Conservation (phyloP, 768 basidiomycete species). For the Dictyophora rubrovolvata region DNA sequence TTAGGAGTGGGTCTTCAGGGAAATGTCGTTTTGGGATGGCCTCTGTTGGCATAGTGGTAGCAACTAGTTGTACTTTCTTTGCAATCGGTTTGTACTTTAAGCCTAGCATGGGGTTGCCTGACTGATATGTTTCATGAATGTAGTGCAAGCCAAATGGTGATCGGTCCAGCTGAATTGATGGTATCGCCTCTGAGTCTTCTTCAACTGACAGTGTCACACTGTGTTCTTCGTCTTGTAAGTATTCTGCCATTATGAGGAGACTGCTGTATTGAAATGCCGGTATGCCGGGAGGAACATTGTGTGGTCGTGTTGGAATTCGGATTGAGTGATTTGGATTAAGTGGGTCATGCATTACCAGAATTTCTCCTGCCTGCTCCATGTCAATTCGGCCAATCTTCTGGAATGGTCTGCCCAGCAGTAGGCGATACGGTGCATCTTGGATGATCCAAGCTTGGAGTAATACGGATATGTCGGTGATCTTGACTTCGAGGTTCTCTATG, state of each 20-base stretch:
- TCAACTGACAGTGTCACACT: no score
- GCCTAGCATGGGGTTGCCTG: no score
- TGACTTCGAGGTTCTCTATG: constrained; percentile 6
- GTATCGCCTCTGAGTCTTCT: background rate
- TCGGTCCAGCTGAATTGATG: background rate
- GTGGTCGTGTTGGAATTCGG: background rate
- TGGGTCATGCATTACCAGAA: background rate
- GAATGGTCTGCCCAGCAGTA: constrained; percentile 11
- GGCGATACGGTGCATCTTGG: constrained; percentile 9
- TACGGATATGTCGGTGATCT: background rate
- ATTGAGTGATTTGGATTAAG: background rate
- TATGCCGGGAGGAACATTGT: background rate
- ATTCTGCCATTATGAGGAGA: no score
- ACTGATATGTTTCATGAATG: background rate
- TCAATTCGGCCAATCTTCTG: background rate
- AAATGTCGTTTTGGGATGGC: constrained; percentile 11
- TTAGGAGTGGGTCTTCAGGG: background rate
- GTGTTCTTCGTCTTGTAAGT: no score
- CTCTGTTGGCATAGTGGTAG: constrained; percentile 18
- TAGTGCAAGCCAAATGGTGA: background rate
- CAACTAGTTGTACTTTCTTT: constrained; percentile 19
- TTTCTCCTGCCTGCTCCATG: background rate
- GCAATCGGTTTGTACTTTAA: constrained; percentile 22
- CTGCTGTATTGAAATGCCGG: no score
- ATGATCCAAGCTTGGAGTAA: constrained; percentile 10